Evolutionary conservation across 2,329 filamentous ascomycete species (phyloP).

Genomic region (Penicillium hesseltinei): DNA sequence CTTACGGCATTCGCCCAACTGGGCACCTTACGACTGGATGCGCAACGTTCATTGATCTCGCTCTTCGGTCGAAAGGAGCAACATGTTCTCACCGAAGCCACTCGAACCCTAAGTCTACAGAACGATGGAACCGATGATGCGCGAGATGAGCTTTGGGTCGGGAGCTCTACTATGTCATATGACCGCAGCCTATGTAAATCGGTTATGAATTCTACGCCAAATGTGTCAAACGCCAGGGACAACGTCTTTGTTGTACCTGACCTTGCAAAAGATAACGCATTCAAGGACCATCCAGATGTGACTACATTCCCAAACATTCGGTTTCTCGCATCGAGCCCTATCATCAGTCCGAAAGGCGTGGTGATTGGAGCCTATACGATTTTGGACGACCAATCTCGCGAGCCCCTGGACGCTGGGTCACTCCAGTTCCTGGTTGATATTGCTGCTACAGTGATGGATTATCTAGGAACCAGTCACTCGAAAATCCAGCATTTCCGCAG

Average conservation of each 20-base stretch:
- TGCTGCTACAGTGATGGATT: constrained; percentile 54
- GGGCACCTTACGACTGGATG: constrained; percentile 23
- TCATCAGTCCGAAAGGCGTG: constrained; percentile 53
- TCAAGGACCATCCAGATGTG: constrained; percentile 32
- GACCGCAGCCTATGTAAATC: constrained; percentile 14
- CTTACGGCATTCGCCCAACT: constrained; percentile 31
- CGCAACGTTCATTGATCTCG: constrained; percentile 26
- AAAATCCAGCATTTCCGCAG: constrained; percentile 47
- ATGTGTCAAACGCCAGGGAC: not conserved
- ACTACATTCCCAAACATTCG: constrained; percentile 27
- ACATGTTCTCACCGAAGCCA: constrained; percentile 30
- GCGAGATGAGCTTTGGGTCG: constrained; percentile 13
- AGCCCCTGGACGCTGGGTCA: constrained; percentile 42
- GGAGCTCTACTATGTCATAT: constrained; percentile 17
- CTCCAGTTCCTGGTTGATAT: constrained; percentile 46
- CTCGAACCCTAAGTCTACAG: constrained; percentile 19
- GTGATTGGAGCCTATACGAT: constrained; percentile 59
- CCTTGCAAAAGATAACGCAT: constrained; percentile 31
- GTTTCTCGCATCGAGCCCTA: constrained; percentile 58
- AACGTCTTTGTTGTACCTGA: constrained; percentile 30
- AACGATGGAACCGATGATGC: constrained; percentile 8
- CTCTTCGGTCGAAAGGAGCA: constrained; percentile 27
- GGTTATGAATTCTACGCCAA: not conserved
- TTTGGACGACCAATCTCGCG: constrained; percentile 53
- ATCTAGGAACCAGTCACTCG: constrained; percentile 55